Percentiles rank a stretch among this genome's conserved stretches.
Conservation (phyloP, 352 stramenopile species). For the Pythium aquatile region DNA sequence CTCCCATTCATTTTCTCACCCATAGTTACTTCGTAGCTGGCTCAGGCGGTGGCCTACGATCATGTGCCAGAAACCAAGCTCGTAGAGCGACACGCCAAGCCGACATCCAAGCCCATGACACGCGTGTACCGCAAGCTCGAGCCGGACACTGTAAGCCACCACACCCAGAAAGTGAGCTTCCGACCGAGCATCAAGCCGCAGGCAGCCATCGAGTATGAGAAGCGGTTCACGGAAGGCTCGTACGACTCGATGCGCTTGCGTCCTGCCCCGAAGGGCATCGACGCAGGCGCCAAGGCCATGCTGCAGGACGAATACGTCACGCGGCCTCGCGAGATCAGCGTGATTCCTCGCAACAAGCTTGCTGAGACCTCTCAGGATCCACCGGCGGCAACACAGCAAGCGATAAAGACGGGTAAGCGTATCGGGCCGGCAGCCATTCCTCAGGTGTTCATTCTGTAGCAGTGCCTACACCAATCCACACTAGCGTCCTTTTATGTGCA, state of each 20-base stretch:
- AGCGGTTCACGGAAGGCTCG: conserved; percentile 34
- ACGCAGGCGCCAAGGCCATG: conserved; percentile 40
- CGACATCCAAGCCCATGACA: conserved; percentile 49
- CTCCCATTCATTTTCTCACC: too few species aligned
- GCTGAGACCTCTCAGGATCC: conserved; percentile 5
- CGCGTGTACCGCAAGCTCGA: conserved; percentile 47
- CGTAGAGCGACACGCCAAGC: conserved; percentile 20
- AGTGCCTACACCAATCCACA: too few species aligned
- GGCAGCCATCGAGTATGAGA: conserved; percentile 63
- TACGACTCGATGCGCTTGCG: conserved; percentile 39
- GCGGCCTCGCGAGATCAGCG: conserved; percentile 54
- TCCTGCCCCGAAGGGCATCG: conserved; percentile 45
- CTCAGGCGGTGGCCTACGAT: conserved; percentile 54
- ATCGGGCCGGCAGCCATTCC: conserved; percentile 40
- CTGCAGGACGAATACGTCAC: conserved; percentile 76
- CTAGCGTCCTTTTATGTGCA: conserved; percentile 17
- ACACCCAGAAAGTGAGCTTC: conserved; percentile 1
- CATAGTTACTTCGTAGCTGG: conserved; percentile 33
- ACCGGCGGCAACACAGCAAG: background rate
- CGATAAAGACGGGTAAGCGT: conserved; percentile 39
- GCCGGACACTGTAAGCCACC: conserved; percentile 6
- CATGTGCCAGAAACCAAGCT: conserved; percentile 36
- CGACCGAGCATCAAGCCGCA: conserved; percentile 52
- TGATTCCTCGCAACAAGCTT: conserved; percentile 39
- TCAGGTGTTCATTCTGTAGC: conserved; percentile 74